Conservation (phyloP, 768 basidiomycete genomes). For the Stropharia rugosoannulata region DNA sequence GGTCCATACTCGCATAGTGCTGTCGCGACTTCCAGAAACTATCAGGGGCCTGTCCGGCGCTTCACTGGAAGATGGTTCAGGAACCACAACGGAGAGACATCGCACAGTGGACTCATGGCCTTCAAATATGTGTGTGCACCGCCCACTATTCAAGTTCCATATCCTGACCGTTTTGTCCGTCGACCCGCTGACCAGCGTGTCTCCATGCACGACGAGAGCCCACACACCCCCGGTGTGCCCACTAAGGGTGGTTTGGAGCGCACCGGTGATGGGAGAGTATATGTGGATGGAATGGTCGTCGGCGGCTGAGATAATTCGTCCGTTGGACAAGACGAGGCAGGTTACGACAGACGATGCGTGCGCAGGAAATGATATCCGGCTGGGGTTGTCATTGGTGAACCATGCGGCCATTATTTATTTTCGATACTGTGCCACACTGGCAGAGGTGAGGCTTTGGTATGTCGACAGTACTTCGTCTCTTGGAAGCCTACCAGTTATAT, state of each 20-base stretch:
- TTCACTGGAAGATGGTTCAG: conserved; percentile 77
- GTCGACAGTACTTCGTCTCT: too few relatives aligned
- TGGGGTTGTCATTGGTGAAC: conserved; percentile 71
- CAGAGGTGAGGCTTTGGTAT: too few relatives aligned
- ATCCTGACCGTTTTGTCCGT: conserved; percentile 93
- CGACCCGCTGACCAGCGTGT: conserved; percentile 86
- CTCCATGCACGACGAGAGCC: conserved; percentile 92
- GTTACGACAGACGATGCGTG: conserved; percentile 93
- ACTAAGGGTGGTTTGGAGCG: conserved; percentile 67
- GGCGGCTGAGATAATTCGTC: conserved; percentile 94
- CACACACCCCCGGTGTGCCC: conserved; percentile 97
- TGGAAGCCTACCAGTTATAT: too few relatives aligned
- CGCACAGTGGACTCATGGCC: conserved; percentile 97
- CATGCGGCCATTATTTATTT: conserved; percentile 33
- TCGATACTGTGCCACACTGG: too few relatives aligned
- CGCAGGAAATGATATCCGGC: conserved; percentile 80
- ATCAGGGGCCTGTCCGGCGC: conserved; percentile 65
- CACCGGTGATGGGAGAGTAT: conserved; percentile 82
- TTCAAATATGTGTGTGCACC: conserved; percentile 90
- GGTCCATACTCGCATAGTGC: conserved; percentile 61
- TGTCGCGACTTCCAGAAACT: conserved; percentile 74
- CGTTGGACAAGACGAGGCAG: conserved; percentile 90
- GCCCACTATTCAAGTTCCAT: conserved; percentile 80
- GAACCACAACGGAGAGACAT: conserved; percentile 94
- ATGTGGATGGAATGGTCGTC: conserved; percentile 97